Evolutionary conservation across 768 basidiomycete genomes (phyloP).

Genomic region (Cystobasidium tubakii): DNA sequence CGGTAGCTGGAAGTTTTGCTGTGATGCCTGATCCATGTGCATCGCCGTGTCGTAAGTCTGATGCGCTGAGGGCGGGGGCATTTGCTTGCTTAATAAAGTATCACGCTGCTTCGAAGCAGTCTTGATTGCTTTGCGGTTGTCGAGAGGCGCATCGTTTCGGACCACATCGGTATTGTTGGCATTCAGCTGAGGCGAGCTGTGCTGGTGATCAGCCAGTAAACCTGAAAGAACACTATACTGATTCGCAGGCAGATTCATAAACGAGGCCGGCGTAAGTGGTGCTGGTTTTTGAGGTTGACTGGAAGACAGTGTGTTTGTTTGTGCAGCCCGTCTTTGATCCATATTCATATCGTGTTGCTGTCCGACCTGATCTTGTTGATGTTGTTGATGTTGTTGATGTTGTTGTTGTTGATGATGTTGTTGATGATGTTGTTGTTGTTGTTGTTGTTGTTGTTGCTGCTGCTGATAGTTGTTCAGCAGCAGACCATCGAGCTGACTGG

Average conservation of each 20-base stretch:
- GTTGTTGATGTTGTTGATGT: not conserved
- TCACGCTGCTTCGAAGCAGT: not conserved
- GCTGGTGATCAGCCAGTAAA: slow-evolving; percentile 17
- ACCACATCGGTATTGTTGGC: not conserved
- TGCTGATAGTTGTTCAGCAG: not conserved
- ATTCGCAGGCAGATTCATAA: slow-evolving; percentile 68
- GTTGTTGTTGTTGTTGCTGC: slow-evolving; percentile 12
- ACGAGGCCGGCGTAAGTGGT: slow-evolving; percentile 83
- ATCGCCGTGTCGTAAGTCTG: not conserved
- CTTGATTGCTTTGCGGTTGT: not conserved
- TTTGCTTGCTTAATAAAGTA: not conserved
- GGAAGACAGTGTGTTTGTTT: not conserved
- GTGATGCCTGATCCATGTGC: not conserved
- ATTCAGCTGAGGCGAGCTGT: not conserved
- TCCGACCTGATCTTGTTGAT: not conserved
- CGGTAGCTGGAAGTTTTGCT: not conserved
- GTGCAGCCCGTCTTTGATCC: not conserved
- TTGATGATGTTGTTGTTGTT: slow-evolving; percentile 4
- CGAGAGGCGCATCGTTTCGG: not conserved
- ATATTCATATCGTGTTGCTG: not conserved
- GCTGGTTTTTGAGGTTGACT: not conserved
- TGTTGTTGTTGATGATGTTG: slow-evolving; percentile 3
- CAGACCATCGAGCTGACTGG: not conserved
- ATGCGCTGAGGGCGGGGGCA: not conserved
- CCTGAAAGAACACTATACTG: slow-evolving; percentile 27